Evolutionary conservation across 768 basidiomycete genomes (phyloP).

Genomic region (Mycena rebaudengoi): DNA sequence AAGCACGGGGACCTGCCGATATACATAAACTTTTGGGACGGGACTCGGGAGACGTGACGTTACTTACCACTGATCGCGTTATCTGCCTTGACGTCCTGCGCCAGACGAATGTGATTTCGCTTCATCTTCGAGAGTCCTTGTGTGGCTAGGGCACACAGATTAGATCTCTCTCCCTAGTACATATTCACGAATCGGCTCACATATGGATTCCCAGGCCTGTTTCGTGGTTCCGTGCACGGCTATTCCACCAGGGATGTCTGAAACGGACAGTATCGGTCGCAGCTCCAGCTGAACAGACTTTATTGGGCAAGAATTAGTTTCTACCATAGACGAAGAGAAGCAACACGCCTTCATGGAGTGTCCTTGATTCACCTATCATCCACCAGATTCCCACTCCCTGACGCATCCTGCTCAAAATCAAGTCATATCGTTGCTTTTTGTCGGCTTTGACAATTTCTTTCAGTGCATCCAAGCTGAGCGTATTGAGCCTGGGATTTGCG

Average conservation of each 20-base stretch:
- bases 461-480: conserved; percentile 60
- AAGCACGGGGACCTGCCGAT: conserved; percentile 77
- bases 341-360: conserved; percentile 78
- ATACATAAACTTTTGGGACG: neutral
- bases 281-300: conserved; percentile 79
- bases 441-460: conserved; percentile 74
- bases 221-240: conserved; percentile 86
- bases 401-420: conserved; percentile 58
- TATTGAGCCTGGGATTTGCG: conserved; percentile 70
- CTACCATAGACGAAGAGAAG: neutral
- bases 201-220: conserved; percentile 75
- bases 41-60: neutral
- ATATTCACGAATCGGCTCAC: conserved; percentile 21
- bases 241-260: conserved; percentile 72
- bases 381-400: conserved; percentile 60
- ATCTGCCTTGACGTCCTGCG: conserved; percentile 74
- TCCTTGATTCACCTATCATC: conserved; percentile 91
- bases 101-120: conserved; percentile 93
- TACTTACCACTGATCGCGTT: conserved; percentile 79
- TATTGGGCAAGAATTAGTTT: neutral
- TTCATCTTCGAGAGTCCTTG: conserved; percentile 85
- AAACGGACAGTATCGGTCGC: conserved; percentile 59
- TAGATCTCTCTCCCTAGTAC: neutral
- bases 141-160: conserved; percentile 49
- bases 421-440: conserved; percentile 70